Conservation (phyloP, 2,329 filamentous ascomycete genomes). For the Raffaelea arxii region DNA sequence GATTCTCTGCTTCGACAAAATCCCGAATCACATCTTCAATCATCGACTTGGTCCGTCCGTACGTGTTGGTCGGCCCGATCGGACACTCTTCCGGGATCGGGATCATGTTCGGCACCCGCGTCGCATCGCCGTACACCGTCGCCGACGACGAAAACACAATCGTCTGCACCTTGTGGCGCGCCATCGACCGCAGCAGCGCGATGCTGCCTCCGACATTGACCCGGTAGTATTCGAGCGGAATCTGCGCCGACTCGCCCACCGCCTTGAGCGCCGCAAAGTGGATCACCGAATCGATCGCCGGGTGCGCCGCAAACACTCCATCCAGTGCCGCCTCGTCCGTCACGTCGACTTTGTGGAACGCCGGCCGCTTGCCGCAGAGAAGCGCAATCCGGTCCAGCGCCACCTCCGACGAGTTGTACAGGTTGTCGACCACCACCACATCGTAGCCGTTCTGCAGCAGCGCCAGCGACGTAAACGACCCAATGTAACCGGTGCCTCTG, state of each 20-base stretch:
- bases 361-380: slow-evolving; percentile 77
- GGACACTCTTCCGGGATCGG: slow-evolving; percentile 96
- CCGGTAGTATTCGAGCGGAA: slow-evolving; percentile 93
- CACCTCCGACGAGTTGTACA: slow-evolving; percentile 93
- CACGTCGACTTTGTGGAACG: slow-evolving; percentile 79
- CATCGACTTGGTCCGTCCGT: slow-evolving; percentile 90
- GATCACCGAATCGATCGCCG: slow-evolving; percentile 94
- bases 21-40: slow-evolving; percentile 91
- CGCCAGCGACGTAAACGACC: slow-evolving; percentile 88
- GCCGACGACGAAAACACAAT: slow-evolving; percentile 98
- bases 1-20: slow-evolving; percentile 72
- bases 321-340: slow-evolving; percentile 78
- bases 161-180: slow-evolving; percentile 82
- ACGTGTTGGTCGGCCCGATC: slow-evolving; percentile 92
- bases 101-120: slow-evolving; percentile 94
- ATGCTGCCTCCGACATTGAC: slow-evolving; percentile 94
- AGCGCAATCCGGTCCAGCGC: slow-evolving; percentile 92
- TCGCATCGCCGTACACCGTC: slow-evolving; percentile 97
- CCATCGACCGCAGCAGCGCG: slow-evolving; percentile 77
- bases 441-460: slow-evolving; percentile 93
- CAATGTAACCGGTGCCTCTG: slow-evolving; percentile 98
- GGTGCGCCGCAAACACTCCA: slow-evolving; percentile 78
- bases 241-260: slow-evolving; percentile 89
- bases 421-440: slow-evolving; percentile 90
- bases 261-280: slow-evolving; percentile 98